Evolutionary conservation across 345 rosid species (phyloP).

Genomic region (Linum tenue): DNA sequence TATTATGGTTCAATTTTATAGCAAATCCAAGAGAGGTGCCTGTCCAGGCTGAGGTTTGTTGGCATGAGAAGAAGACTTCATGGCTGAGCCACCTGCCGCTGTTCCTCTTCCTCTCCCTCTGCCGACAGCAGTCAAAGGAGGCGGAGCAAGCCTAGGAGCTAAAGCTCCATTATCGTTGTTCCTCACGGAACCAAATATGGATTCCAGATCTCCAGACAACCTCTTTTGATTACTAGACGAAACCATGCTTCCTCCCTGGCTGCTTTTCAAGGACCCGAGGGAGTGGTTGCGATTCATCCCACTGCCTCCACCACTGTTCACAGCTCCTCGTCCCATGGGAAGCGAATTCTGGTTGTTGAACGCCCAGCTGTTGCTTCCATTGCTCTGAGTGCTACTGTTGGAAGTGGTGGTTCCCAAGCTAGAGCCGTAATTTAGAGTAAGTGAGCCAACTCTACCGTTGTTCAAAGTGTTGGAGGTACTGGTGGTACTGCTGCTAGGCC

Average conservation of each 20-base stretch:
- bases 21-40: conserved; percentile 65
- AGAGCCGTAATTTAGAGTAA: conserved; percentile 19
- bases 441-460: conserved; percentile 31
- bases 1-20: conserved; percentile 19
- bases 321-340: conserved; percentile 28
- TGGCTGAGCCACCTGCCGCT: conserved; percentile 35
- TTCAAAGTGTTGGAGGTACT: conserved; percentile 26
- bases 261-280: conserved; percentile 45
- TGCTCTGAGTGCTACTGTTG: conserved; percentile 17
- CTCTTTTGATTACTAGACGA: conserved; percentile 35
- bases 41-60: conserved; percentile 39
- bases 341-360: conserved; percentile 31
- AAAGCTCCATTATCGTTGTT: conserved; percentile 24
- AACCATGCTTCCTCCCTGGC: conserved; percentile 29
- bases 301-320: conserved; percentile 19
- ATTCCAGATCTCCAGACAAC: conserved; percentile 44
- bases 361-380: conserved; percentile 42
- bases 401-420: conserved; percentile 23
- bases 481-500: conserved; percentile 28
- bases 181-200: conserved; percentile 60
- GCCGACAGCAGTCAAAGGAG: conserved; percentile 65
- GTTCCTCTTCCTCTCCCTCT: conserved; percentile 68
- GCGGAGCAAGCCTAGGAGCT: conserved; percentile 81
- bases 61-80: conserved; percentile 29
- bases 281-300: conserved; percentile 27